Percentiles rank a stretch among this genome's conserved stretches.
Evolutionary conservation across 768 basidiomycete genomes (phyloP).

Genomic region (Boletus fagicola): DNA sequence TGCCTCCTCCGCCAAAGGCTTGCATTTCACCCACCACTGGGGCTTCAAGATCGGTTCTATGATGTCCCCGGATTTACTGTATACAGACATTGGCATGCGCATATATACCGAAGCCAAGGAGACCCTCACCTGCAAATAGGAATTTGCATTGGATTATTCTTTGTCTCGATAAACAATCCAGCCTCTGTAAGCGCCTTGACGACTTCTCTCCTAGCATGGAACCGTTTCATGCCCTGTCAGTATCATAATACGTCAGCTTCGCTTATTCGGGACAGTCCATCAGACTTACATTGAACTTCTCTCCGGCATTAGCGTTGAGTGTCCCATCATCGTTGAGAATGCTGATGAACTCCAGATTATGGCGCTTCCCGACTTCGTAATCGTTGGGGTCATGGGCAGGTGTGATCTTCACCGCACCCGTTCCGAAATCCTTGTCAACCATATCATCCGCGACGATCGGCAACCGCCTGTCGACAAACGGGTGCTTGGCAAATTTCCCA

Average conservation of each 20-base stretch:
- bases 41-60: slow-evolving; percentile 96
- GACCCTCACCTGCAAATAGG: slow-evolving; percentile 76
- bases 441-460: slow-evolving; percentile 87
- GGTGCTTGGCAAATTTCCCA: slow-evolving; percentile 87
- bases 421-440: slow-evolving; percentile 95
- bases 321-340: slow-evolving; percentile 97
- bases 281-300: slow-evolving; percentile 59
- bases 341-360: slow-evolving; percentile 89
- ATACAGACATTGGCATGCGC: slow-evolving; percentile 4
- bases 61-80: slow-evolving; percentile 92
- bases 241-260: not conserved
- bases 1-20: slow-evolving; percentile 86
- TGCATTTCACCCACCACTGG: slow-evolving; percentile 98
- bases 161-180: slow-evolving; percentile 85
- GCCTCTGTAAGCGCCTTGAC: slow-evolving; percentile 80
- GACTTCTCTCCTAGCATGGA: slow-evolving; percentile 85
- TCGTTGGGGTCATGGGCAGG: slow-evolving; percentile 98
- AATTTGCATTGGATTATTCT: slow-evolving; percentile 97
- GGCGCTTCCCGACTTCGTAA: slow-evolving; percentile 88
- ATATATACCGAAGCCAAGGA: not conserved
- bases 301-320: slow-evolving; percentile 85
- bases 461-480: slow-evolving; percentile 81
- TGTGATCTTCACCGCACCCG: slow-evolving; percentile 98
- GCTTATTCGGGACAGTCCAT: not conserved
- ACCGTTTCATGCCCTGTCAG: slow-evolving; percentile 89